Evolutionary conservation across 805 yeast genomes (phyloP).

Genomic region (Saccharomycopsis vini): DNA sequence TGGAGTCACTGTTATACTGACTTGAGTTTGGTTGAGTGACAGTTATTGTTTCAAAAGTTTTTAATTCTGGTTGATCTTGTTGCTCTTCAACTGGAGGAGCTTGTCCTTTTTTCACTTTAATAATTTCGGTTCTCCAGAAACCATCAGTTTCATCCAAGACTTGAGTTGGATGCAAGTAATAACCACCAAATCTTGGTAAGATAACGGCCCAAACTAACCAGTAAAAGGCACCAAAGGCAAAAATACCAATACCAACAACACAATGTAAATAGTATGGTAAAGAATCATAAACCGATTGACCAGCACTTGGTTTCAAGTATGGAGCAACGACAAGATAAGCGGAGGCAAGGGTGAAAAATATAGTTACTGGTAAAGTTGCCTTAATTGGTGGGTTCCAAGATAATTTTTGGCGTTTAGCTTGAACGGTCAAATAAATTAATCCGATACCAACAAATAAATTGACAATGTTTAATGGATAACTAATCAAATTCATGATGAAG

Average conservation of each 20-base stretch:
- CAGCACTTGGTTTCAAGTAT: constrained; percentile 61
- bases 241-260: constrained; percentile 74
- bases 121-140: constrained; percentile 58
- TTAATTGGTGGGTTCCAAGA: constrained; percentile 67
- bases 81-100: constrained; percentile 8
- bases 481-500: constrained; percentile 67
- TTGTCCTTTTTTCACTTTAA: constrained; percentile 28
- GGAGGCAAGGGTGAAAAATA: constrained; percentile 58
- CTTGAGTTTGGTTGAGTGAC: too few species aligned
- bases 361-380: constrained; percentile 53
- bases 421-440: constrained; percentile 47
- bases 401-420: constrained; percentile 38
- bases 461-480: constrained; percentile 74
- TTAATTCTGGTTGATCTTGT: neutral
- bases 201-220: constrained; percentile 57
- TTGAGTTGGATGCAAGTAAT: constrained; percentile 43
- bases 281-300: constrained; percentile 57
- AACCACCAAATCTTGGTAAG: constrained; percentile 47
- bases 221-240: constrained; percentile 54
- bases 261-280: constrained; percentile 75
- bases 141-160: constrained; percentile 56
- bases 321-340: constrained; percentile 68
- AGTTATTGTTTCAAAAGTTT: too few species aligned
- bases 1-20: too few species aligned
- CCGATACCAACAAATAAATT: constrained; percentile 59